Percentiles rank a stretch among this genome's conserved stretches.
Evolutionary conservation across 495 filamentous ascomycete species (phyloP).

Genomic region (Neurospora terricola): DNA sequence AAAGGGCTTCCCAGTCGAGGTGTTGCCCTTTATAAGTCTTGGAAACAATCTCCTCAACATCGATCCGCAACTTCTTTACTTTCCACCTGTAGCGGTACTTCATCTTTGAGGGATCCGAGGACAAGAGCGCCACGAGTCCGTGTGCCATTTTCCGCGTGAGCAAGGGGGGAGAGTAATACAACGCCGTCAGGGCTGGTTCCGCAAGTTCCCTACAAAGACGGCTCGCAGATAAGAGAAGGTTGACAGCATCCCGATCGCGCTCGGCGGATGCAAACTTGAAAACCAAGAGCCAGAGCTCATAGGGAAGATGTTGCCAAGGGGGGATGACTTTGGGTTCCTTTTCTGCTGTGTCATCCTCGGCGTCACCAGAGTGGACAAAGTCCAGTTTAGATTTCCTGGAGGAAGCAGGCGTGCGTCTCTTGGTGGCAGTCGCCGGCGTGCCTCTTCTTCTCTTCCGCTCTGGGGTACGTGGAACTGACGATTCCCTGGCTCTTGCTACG

Average conservation of each 20-base stretch:
- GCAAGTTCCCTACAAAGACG: conserved; percentile 54
- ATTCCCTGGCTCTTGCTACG: neutral
- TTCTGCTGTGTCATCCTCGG: neutral
- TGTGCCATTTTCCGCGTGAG: conserved; percentile 39
- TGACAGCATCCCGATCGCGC: conserved; percentile 41
- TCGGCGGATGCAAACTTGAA: conserved; percentile 51
- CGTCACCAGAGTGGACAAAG: neutral
- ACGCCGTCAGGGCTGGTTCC: conserved; percentile 63
- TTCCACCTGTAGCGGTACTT: conserved; percentile 51
- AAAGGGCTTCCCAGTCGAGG: conserved; percentile 31
- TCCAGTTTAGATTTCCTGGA: neutral
- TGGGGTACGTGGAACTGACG: neutral
- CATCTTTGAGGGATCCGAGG: conserved; percentile 30
- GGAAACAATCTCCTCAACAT: conserved; percentile 37
- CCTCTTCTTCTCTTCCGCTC: neutral
- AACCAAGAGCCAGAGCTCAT: conserved; percentile 58
- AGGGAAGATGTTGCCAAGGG: conserved; percentile 61
- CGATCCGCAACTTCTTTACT: conserved; percentile 57
- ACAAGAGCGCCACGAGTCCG: conserved; percentile 23
- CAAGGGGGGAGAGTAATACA: conserved; percentile 60
- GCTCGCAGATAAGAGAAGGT: conserved; percentile 51
- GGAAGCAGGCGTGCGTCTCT: neutral
- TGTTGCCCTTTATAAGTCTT: conserved; percentile 24
- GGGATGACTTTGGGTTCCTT: conserved; percentile 32
- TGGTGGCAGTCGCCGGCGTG: neutral